These are phyloP conservation scores for Helianthus tuberosus DNA, from an alignment of 129 eudicot species.

Conservation along the genomic window DNA sequence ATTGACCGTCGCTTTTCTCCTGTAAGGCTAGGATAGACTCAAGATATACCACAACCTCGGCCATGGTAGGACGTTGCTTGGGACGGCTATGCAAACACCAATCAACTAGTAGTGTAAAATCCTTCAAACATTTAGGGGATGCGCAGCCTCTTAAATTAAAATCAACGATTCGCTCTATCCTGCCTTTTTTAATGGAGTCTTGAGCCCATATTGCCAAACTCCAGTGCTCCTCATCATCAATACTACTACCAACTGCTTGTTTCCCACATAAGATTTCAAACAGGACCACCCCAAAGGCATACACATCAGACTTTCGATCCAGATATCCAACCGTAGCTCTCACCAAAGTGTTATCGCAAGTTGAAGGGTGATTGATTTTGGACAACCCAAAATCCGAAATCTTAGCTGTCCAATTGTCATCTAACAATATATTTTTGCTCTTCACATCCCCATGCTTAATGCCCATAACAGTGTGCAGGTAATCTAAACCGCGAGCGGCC, in stretches of 20 bases:
- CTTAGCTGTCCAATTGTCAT: conserved; percentile 6
- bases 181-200: conserved; percentile 29
- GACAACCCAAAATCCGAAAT: conserved; percentile 26
- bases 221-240: conserved; percentile 36
- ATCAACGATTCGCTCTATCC: conserved; percentile 30
- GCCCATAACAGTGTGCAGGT: conserved; percentile 1
- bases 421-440: conserved; percentile 18
- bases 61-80: conserved; percentile 28
- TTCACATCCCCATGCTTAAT: conserved; percentile 12
- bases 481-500: conserved; percentile 17
- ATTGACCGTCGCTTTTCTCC: background rate
- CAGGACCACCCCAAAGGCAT: conserved; percentile 34
- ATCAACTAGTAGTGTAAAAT: conserved; percentile 30
- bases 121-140: conserved; percentile 28
- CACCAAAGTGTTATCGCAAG: conserved; percentile 6
- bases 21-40: conserved; percentile 15
- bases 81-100: conserved; percentile 29
- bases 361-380: conserved; percentile 8
- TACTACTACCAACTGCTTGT: conserved; percentile 36
- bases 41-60: conserved; percentile 21
- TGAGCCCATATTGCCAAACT: conserved; percentile 34
- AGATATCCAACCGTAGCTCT: conserved; percentile 12
- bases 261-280: conserved; percentile 42
- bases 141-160: conserved; percentile 24
- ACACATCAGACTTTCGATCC: conserved; percentile 35